Conservation (phyloP, 345 rosid genomes). For the Eutrema yunnanense region DNA sequence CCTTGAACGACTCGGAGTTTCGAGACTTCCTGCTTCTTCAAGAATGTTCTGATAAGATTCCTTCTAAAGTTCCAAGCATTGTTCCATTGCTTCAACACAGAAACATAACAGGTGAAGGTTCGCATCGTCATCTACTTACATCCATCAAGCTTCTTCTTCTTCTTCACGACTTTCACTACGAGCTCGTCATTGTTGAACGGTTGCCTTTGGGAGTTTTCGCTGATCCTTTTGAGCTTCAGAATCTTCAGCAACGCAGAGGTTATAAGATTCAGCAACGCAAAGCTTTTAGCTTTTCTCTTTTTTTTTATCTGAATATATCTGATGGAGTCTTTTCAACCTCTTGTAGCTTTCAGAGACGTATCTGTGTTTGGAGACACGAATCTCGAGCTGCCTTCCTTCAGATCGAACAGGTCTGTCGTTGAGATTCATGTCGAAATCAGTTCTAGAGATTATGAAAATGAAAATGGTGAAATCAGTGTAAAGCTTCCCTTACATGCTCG, state of each 20-base stretch:
- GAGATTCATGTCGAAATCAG: conserved; percentile 65
- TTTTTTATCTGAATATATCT: neutral
- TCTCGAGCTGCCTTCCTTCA: conserved; percentile 74
- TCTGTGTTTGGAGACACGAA: conserved; percentile 84
- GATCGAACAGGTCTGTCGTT: conserved; percentile 60
- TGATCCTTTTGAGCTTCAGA: conserved; percentile 89
- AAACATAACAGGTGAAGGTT: conserved; percentile 70
- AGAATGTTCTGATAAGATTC: conserved; percentile 25
- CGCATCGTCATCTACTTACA: conserved; percentile 68
- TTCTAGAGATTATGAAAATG: conserved; percentile 25
- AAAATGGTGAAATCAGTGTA: conserved; percentile 39
- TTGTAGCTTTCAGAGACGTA: conserved; percentile 47
- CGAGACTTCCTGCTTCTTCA: conserved; percentile 38
- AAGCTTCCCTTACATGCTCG: conserved; percentile 80
- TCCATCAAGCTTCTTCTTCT: conserved; percentile 39
- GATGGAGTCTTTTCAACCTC: neutral
- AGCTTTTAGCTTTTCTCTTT: neutral
- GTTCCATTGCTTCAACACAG: conserved; percentile 33
- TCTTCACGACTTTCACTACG: conserved; percentile 24
- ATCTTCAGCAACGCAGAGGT: conserved; percentile 53
- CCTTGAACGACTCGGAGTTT: conserved; percentile 41
- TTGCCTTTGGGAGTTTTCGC: conserved; percentile 85
- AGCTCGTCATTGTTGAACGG: conserved; percentile 53
- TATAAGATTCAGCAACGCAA: neutral
- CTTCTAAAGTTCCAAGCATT: conserved; percentile 16